Conservation (phyloP, 1,284 basidiomycete species). For the Cerioporus squamosus region DNA sequence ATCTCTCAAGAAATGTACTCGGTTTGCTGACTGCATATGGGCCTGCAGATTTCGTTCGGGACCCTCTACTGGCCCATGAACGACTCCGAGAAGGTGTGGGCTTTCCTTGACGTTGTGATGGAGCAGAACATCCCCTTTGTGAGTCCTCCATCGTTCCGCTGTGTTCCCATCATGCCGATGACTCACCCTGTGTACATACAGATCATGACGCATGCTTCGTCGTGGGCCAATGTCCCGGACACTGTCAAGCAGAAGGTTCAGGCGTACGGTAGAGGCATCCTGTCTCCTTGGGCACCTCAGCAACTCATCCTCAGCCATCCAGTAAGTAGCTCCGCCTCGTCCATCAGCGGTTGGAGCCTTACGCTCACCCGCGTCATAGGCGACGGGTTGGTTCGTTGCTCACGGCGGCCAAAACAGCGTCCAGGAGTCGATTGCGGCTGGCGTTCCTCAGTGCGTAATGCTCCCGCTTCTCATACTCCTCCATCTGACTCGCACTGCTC, state of each 20-base stretch:
- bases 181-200: neutral
- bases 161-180: neutral
- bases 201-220: constrained; percentile 27
- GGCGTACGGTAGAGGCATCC: constrained; percentile 15
- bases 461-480: neutral
- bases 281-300: constrained; percentile 27
- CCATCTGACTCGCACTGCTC: neutral
- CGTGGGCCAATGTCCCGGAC: constrained; percentile 15
- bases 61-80: constrained; percentile 20
- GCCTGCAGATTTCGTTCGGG: constrained; percentile 24
- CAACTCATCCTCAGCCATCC: constrained; percentile 27
- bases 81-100: constrained; percentile 13
- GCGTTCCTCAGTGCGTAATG: constrained; percentile 22
- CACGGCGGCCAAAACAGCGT: constrained; percentile 30
- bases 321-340: constrained; percentile 9
- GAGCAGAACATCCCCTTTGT: constrained; percentile 22
- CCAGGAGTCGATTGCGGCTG: constrained; percentile 19
- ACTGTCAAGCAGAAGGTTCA: constrained; percentile 16
- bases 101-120: constrained; percentile 18
- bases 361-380: constrained; percentile 3
- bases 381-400: constrained; percentile 27
- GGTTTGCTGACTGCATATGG: neutral
- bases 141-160: neutral
- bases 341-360: neutral
- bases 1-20: neutral